Evolutionary conservation across 1,284 basidiomycete species (phyloP), one percentile per base, ranked within the genome.

Genomic region (Ceratobasidium sp.): DNA sequence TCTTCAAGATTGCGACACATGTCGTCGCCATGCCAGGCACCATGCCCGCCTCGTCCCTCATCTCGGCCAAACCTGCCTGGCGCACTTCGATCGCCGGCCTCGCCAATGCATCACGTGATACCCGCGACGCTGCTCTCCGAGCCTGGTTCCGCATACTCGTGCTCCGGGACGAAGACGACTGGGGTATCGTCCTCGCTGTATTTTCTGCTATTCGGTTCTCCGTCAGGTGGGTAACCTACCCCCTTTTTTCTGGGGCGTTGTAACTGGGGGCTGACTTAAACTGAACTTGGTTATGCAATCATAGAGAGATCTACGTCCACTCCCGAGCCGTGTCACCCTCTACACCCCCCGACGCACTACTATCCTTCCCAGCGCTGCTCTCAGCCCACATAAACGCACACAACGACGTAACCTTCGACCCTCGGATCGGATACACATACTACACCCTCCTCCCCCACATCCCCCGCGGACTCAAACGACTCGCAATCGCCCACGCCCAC

Each of bases 321-420:
- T 64, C 72, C 3, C 44, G 13, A 12, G 72, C 61, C 0, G 42
- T 66, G 12, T 64, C 53, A 28, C 72, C 72, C 23, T 26, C 72
- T 9, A 76, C 61, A 2, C 33, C 60, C 13, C 39, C 72, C 9
- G 49, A 64, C 61, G 60, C 61, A 4, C 61, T 76, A 3, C 61
- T 76, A 18, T 33, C 61, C 5, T 76, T 76, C 23, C 72, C 72
- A 46, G 72, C 72, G 20, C 61, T 76, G 1, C 72, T 49, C 20
- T n/a, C 72, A 13, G 72, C 61, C 44, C 72, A 76, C 42, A 53
- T 76, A 44, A 76, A 76, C 42, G 72, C 72, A 23, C 72, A 76
- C 33, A 76, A 76, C 42, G 72, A 76, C 39, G 72, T 76, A 20
- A 55, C 60, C 28, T 76, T 76, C 33, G 72, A 76, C 26, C 61